phyloP scores from a whole-genome alignment of 495 filamentous ascomycete species.

The Glonium stellatum region DNA sequence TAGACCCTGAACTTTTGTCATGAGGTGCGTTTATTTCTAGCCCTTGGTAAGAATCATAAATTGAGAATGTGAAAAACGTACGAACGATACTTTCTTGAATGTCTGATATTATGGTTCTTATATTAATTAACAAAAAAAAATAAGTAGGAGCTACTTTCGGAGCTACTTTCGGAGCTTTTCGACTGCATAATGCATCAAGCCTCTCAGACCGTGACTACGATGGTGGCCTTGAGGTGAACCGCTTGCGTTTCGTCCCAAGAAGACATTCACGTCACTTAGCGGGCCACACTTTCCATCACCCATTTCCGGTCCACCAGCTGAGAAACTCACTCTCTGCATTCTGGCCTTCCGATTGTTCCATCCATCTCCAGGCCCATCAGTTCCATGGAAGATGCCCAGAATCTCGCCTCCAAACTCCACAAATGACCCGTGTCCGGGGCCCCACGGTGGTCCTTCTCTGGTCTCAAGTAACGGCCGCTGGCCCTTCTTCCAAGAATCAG shows the following conservation, averaged over 20 bases:
- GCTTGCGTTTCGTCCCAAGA: not conserved
- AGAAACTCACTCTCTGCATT: slow-evolving; percentile 29
- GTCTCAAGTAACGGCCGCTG: slow-evolving; percentile 24
- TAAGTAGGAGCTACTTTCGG: no score
- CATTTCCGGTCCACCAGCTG: slow-evolving; percentile 23
- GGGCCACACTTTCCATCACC: slow-evolving; percentile 16
- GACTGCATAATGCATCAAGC: not conserved
- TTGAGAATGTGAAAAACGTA: no score
- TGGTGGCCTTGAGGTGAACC: not conserved
- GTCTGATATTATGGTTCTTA: no score
- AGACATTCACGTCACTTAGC: slow-evolving; percentile 8
- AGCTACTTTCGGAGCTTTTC: no score
- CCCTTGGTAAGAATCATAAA: no score
- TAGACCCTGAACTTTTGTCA: no score
- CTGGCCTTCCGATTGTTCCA: slow-evolving; percentile 32
- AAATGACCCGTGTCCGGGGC: slow-evolving; percentile 35
- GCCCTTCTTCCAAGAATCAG: slow-evolving; percentile 27
- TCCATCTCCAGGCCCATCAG: slow-evolving; percentile 30
- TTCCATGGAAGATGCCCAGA: slow-evolving; percentile 33
- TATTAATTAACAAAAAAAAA: no score
- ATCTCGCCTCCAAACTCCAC: slow-evolving; percentile 26
- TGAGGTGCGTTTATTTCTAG: no score
- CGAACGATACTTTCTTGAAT: no score
- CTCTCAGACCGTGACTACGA: not conserved
- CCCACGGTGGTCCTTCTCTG: slow-evolving; percentile 26